Percentiles rank a stretch among this genome's conserved stretches.
These are phyloP conservation scores for Paramyrothecium sp. DNA, from an alignment of 2,329 filamentous ascomycete genomes.

Conservation along the genomic window DNA sequence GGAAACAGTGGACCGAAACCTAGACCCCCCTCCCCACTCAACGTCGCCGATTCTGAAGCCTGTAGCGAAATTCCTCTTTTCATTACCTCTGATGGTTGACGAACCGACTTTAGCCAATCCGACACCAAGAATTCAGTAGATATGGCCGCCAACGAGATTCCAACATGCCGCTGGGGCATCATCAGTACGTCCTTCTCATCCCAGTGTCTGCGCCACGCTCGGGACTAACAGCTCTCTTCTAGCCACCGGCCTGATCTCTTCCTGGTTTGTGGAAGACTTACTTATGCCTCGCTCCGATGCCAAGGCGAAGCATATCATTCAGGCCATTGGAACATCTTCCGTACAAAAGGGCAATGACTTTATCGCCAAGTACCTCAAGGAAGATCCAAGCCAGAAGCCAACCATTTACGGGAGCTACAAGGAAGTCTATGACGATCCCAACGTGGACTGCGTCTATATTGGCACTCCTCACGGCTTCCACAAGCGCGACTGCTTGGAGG, in stretches of 20 bases:
- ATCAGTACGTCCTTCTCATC: too few relatives aligned
- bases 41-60: too few relatives aligned
- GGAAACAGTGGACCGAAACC: too few relatives aligned
- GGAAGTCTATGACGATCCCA: slow-evolving; percentile 35
- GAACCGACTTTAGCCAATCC: too few relatives aligned
- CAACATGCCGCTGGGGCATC: too few relatives aligned
- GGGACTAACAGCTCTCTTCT: slow-evolving; percentile 5
- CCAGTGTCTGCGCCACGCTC: too few relatives aligned
- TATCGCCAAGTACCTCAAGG: slow-evolving; percentile 25
- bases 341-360: slow-evolving; percentile 36
- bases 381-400: slow-evolving; percentile 18
- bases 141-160: too few relatives aligned
- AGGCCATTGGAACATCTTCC: slow-evolving; percentile 40
- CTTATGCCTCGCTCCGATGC: slow-evolving; percentile 30
- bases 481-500: slow-evolving; percentile 39
- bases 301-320: slow-evolving; percentile 37
- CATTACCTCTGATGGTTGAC: too few relatives aligned
- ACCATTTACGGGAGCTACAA: slow-evolving; percentile 36
- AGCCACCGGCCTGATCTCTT: slow-evolving; percentile 41
- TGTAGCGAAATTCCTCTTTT: too few relatives aligned
- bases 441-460: slow-evolving; percentile 45
- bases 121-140: too few relatives aligned
- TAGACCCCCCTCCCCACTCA: too few relatives aligned
- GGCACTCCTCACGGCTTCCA: slow-evolving; percentile 44
- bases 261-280: slow-evolving; percentile 43